Base-by-base conservation (phyloP, 2,329 filamentous ascomycete species). In the Pyricularia pennisetigena region DNA sequence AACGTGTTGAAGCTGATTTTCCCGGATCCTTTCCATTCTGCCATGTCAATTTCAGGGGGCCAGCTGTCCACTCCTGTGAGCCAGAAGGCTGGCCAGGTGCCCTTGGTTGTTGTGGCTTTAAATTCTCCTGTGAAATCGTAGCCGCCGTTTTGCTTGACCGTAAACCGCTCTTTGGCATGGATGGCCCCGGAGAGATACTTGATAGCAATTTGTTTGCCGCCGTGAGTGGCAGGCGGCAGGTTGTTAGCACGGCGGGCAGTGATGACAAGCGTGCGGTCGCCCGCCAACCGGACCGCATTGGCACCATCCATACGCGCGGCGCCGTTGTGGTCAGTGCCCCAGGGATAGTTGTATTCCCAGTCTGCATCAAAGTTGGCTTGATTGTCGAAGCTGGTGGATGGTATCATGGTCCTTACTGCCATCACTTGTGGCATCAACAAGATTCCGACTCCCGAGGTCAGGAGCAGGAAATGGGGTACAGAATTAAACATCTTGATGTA, bases 31-130 rank as follows among this genome's bases (percentile, higher is more conserved):
- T 87, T 87, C 85, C 85, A 87, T 74, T 87, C 85, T 1, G 85
- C 85, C 75, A 87, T 79, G 72, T 87, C 85, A 68, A 87, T 81
- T 79, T 87, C 85, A 0, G 85, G 85, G 20, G 85, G 85, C 85
- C 85, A 87, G 0, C 80, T 78, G 63, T 83, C 73, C 0, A 83
- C 83, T 0, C 79, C 83, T 1, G 83, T 86, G 16, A 87, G 75
- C 85, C 85, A 87, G 71, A 87, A 87, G 0, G 85, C 85, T 0
- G 85, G 85, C 85, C 85, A 87, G 0, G 83, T 85, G 7, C 83
- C 80, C 69, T 77, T 74, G 0, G 74, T 73, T 1, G 78, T 78
- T 9, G 79, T 76, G 6, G 80, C 80, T 67, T 73, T 74, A 71
- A 82, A 78, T 70, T 80, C 78, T 65, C 76, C 80, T 9, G 71